Evolutionary conservation across 1,284 basidiomycete species (phyloP).

Genomic region (Cutaneotrichosporon sp.): DNA sequence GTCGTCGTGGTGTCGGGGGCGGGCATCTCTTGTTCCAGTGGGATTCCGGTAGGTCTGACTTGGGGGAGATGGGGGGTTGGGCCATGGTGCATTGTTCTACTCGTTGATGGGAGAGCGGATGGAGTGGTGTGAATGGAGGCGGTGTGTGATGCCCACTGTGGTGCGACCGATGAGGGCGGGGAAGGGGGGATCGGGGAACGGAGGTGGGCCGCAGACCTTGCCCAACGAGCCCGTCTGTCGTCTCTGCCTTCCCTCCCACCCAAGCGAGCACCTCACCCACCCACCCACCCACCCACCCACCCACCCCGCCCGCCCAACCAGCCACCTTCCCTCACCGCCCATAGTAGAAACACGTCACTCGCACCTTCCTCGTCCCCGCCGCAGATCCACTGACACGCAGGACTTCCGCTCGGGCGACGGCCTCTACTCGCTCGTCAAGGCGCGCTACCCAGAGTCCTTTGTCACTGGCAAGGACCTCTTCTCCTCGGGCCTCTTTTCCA

Average conservation of each 20-base stretch:
- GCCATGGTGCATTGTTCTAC: too few species aligned
- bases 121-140: too few species aligned
- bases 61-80: too few species aligned
- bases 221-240: too few species aligned
- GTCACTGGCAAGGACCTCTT: slow-evolving; percentile 87
- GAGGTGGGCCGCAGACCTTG: too few species aligned
- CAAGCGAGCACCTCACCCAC: too few species aligned
- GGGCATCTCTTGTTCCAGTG: slow-evolving; percentile 88
- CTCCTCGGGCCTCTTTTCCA: slow-evolving; percentile 80
- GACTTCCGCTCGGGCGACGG: slow-evolving; percentile 89
- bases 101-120: too few species aligned
- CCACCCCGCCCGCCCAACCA: neutral
- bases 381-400: slow-evolving; percentile 57
- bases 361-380: neutral
- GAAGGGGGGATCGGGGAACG: too few species aligned
- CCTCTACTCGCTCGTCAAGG: slow-evolving; percentile 81
- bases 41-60: slow-evolving; percentile 80
- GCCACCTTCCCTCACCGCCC: neutral
- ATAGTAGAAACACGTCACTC: too few species aligned
- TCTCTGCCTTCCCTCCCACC: neutral
- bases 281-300: too few species aligned
- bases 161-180: too few species aligned
- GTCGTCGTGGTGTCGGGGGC: slow-evolving; percentile 87
- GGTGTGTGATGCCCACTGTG: neutral
- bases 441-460: slow-evolving; percentile 76